phyloP scores from a whole-genome alignment of 192 early-diverging fungal genomes.

The Dispira simplex region DNA sequence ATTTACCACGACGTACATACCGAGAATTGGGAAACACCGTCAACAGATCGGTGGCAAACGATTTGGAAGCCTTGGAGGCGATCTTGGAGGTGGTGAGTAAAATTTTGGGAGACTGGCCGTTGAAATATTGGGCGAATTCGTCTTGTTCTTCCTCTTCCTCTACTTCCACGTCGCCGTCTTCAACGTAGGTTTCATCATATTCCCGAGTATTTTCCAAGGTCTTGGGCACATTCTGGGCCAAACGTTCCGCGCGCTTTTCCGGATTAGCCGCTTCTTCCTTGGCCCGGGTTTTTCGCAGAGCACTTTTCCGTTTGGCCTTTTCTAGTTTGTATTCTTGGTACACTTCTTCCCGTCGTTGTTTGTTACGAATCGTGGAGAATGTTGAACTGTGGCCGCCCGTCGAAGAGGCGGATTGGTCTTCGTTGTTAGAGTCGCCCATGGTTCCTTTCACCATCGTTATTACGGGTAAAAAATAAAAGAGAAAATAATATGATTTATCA shows the following conservation, averaged over 20 bases:
- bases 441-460: not conserved
- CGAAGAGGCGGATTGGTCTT: not conserved
- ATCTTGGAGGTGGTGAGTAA: slow-evolving; percentile 67
- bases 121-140: slow-evolving; percentile 81
- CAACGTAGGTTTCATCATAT: slow-evolving; percentile 82
- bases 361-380: slow-evolving; percentile 55
- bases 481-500: not conserved
- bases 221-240: slow-evolving; percentile 77
- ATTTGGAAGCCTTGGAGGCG: slow-evolving; percentile 38
- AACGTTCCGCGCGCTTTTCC: slow-evolving; percentile 64
- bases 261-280: slow-evolving; percentile 78
- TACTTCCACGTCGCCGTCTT: slow-evolving; percentile 59
- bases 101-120: slow-evolving; percentile 78
- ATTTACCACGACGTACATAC: slow-evolving; percentile 80
- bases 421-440: not conserved
- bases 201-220: slow-evolving; percentile 90
- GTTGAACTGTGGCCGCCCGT: too few relatives aligned
- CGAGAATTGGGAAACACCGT: slow-evolving; percentile 82
- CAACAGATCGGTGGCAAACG: slow-evolving; percentile 80
- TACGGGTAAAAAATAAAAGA: not conserved
- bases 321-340: slow-evolving; percentile 53
- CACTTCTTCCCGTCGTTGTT: slow-evolving; percentile 69
- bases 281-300: slow-evolving; percentile 45
- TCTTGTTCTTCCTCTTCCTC: slow-evolving; percentile 70
- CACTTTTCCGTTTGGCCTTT: slow-evolving; percentile 60